Percentiles rank a stretch among this genome's conserved stretches.
Conservation (phyloP, 345 rosid species). For the Gossypium turneri region DNA sequence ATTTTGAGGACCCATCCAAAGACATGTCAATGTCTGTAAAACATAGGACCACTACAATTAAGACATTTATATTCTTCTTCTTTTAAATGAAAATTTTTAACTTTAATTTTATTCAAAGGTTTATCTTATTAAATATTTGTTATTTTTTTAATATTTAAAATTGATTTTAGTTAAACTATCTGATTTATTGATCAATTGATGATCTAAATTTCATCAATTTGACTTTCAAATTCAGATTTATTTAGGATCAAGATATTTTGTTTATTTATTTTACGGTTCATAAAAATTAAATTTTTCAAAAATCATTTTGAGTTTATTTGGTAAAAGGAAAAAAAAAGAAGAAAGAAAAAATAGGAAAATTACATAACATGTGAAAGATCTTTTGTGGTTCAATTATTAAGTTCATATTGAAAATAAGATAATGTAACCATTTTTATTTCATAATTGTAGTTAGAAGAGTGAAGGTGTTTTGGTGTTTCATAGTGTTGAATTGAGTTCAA, state of each 20-base stretch:
- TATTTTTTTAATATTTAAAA: background rate
- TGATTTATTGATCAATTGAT: background rate
- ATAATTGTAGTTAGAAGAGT: no score
- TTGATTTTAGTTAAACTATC: background rate
- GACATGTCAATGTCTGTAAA: background rate
- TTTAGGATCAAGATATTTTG: no score
- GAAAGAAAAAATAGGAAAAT: background rate
- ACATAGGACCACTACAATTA: conserved; percentile 8
- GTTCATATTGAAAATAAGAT: no score
- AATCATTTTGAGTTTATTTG: background rate
- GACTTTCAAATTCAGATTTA: no score
- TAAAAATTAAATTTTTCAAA: no score
- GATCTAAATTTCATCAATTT: background rate
- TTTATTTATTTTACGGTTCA: no score
- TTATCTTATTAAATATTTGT: background rate
- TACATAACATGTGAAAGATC: background rate
- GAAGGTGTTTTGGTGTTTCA: no score
- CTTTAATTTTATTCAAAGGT: no score
- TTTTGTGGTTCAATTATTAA: no score
- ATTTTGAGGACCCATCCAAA: conserved; percentile 26
- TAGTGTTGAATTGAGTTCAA: no score
- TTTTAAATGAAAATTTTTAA: background rate
- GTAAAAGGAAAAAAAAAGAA: background rate
- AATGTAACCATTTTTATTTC: no score
- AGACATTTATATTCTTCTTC: conserved; percentile 2